Percentiles rank a stretch among this genome's conserved stretches.
Evolutionary conservation across 176 grass and related monocot genomes (phyloP).

Genomic region (Thinopyrum elongatum): DNA sequence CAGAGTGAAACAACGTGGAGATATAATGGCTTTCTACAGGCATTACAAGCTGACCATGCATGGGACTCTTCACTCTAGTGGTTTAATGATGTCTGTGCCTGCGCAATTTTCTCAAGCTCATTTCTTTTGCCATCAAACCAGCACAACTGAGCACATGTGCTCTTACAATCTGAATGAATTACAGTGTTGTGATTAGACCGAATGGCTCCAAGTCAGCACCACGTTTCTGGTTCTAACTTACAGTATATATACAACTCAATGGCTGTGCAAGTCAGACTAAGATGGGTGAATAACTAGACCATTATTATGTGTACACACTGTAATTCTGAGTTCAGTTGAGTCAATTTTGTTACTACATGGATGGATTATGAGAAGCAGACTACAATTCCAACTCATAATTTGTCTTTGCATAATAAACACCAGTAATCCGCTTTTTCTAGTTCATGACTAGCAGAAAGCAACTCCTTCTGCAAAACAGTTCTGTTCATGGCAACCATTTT

Average conservation of each 20-base stretch:
- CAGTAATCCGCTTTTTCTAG: not conserved
- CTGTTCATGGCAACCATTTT: too few relatives aligned
- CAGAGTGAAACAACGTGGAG: constrained; percentile 45
- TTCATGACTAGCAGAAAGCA: too few relatives aligned
- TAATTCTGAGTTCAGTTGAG: too few relatives aligned
- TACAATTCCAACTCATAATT: not conserved
- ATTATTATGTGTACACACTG: constrained; percentile 6
- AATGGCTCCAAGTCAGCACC: not conserved
- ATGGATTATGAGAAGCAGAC: constrained; percentile 1
- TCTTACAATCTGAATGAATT: not conserved
- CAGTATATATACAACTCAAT: not conserved
- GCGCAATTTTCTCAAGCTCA: not conserved
- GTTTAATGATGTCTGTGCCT: not conserved
- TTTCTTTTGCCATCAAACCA: constrained; percentile 7
- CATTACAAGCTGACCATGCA: constrained; percentile 23
- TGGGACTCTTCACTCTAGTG: not conserved
- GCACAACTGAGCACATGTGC: not conserved
- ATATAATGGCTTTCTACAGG: constrained; percentile 84
- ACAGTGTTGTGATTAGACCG: not conserved
- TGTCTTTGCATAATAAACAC: not conserved
- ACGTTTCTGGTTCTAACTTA: not conserved
- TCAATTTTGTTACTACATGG: not conserved
- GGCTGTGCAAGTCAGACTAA: not conserved
- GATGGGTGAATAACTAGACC: not conserved
- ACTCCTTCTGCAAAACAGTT: too few relatives aligned